Conservation (phyloP, 768 basidiomycete species). For the Nidula microcarpa region DNA sequence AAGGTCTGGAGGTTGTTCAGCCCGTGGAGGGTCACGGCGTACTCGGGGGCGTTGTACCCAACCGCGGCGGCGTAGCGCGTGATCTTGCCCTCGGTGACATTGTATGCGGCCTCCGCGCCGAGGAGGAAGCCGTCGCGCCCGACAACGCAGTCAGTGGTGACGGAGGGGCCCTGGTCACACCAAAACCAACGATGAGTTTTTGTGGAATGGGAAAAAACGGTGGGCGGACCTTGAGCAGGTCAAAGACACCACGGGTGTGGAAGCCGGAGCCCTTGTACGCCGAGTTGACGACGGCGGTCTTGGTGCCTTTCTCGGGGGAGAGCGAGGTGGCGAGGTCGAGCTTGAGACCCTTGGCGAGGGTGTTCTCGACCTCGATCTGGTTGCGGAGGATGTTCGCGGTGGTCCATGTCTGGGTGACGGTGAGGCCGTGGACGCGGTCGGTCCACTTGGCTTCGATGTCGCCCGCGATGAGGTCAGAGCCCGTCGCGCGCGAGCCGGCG, state of each 20-base stretch:
- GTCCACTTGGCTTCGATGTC: slow-evolving; percentile 96
- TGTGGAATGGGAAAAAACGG: slow-evolving; percentile 1
- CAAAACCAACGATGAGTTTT: neutral
- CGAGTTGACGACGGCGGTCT: slow-evolving; percentile 79
- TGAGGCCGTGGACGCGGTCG: slow-evolving; percentile 89
- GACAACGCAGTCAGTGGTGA: slow-evolving; percentile 93
- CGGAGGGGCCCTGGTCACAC: slow-evolving; percentile 80
- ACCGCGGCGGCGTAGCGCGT: slow-evolving; percentile 89
- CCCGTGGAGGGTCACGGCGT: slow-evolving; percentile 91
- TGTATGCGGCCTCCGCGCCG: slow-evolving; percentile 95
- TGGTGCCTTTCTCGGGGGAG: slow-evolving; percentile 81
- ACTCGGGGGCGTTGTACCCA: slow-evolving; percentile 96
- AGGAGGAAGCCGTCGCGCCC: slow-evolving; percentile 97
- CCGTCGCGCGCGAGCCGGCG: slow-evolving; percentile 75
- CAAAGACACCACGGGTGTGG: slow-evolving; percentile 87
- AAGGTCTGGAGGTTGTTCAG: slow-evolving; percentile 93
- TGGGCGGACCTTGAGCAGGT: slow-evolving; percentile 83
- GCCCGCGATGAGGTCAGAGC: slow-evolving; percentile 69
- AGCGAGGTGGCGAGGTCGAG: slow-evolving; percentile 84
- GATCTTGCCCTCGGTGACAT: slow-evolving; percentile 90
- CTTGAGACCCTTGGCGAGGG: slow-evolving; percentile 97
- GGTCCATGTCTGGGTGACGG: slow-evolving; percentile 94
- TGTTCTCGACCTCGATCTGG: slow-evolving; percentile 93
- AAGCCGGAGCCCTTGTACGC: slow-evolving; percentile 95
- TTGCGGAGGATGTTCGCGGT: slow-evolving; percentile 91